These are phyloP conservation scores for Bocquillonia castaneifolia DNA, from an alignment of 441 rosid genomes.

Conservation along the genomic window DNA sequence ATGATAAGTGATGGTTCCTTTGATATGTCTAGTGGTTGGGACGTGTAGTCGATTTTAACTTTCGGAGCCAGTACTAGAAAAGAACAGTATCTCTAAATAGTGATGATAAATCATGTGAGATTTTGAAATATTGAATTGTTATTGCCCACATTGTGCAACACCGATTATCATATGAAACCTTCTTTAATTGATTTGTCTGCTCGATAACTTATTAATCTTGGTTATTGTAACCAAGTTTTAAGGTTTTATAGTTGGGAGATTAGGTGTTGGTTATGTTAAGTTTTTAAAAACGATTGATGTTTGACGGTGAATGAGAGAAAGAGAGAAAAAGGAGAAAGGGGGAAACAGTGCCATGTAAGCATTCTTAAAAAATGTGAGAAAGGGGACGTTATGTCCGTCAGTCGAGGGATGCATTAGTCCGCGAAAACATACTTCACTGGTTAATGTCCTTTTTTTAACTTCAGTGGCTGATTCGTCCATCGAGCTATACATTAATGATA, in stretches of 20 bases:
- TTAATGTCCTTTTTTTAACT: too few relatives aligned
- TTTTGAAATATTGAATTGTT: slow-evolving; percentile 33
- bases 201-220: slow-evolving; percentile 50
- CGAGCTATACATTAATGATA: too few relatives aligned
- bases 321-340: too few relatives aligned
- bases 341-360: too few relatives aligned
- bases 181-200: slow-evolving; percentile 48
- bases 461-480: too few relatives aligned
- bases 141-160: slow-evolving; percentile 48
- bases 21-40: slow-evolving; percentile 25
- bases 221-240: slow-evolving; percentile 63
- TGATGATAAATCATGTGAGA: slow-evolving; percentile 19
- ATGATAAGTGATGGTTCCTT: slow-evolving; percentile 4
- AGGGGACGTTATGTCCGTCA: too few relatives aligned
- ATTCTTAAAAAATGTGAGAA: too few relatives aligned
- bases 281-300: slow-evolving; percentile 76
- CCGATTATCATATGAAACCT: slow-evolving; percentile 66
- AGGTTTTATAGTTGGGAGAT: slow-evolving; percentile 70
- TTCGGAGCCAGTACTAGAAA: slow-evolving; percentile 38
- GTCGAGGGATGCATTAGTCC: too few relatives aligned
- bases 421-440: too few relatives aligned
- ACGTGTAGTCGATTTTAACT: slow-evolving; percentile 25
- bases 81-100: slow-evolving; percentile 36
- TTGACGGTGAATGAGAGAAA: too few relatives aligned
- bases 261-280: slow-evolving; percentile 64